Percentiles rank a stretch among this genome's conserved stretches.
These are phyloP conservation scores for Fraxinus excelsior DNA, from an alignment of 257 asterid genomes.

Conservation along the genomic window DNA sequence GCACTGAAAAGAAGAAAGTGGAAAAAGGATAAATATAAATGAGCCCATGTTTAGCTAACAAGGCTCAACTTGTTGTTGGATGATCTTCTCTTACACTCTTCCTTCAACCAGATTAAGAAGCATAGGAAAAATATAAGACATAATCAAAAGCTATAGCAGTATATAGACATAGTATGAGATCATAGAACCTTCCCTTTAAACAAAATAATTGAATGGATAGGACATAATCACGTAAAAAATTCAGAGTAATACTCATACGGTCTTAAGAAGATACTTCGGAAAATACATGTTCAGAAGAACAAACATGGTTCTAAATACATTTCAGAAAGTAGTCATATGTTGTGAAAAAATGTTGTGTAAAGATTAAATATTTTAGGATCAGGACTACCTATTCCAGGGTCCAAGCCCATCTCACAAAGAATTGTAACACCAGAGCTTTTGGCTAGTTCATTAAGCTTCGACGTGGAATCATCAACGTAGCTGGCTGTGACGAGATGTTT, in stretches of 20 bases:
- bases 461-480: constrained; percentile 86
- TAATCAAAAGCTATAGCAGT: background rate
- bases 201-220: background rate
- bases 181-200: background rate
- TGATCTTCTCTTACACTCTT: background rate
- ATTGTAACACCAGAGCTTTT: constrained; percentile 68
- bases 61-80: background rate
- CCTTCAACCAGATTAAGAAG: background rate
- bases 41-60: background rate
- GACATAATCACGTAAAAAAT: background rate
- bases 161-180: background rate
- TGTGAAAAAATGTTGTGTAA: background rate
- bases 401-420: constrained; percentile 99
- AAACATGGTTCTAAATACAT: background rate
- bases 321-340: background rate
- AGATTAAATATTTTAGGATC: background rate
- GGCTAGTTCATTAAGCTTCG: constrained; percentile 75
- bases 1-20: background rate
- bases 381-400: constrained; percentile 91
- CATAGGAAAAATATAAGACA: background rate
- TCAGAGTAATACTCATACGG: background rate
- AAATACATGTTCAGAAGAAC: background rate
- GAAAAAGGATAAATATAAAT: background rate
- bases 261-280: background rate
- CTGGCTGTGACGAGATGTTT: constrained; percentile 95